Conservation (phyloP, 78 protist species). For the Pelomyxa schiedti region DNA sequence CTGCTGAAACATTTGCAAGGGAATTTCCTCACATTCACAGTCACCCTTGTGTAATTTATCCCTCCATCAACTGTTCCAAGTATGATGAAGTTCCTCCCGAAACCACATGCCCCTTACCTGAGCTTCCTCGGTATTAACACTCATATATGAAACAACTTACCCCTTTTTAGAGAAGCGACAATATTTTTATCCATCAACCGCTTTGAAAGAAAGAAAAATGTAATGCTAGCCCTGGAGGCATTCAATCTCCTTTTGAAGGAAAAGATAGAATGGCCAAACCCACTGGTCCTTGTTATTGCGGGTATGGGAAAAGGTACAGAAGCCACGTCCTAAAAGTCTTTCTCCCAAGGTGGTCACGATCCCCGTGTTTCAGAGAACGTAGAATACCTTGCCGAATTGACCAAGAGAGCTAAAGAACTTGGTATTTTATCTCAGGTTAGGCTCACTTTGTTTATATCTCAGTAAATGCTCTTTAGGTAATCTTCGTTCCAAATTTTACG, state of each 20-base stretch:
- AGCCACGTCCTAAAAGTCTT: too few relatives aligned
- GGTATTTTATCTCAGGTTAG: conserved; percentile 1
- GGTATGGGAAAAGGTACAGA: too few relatives aligned
- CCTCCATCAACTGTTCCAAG: conserved; percentile 40
- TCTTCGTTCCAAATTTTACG: not conserved
- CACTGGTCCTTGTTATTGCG: not conserved
- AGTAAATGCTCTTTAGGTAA: not conserved
- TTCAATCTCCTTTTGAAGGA: too few relatives aligned
- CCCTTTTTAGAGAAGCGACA: conserved; percentile 7
- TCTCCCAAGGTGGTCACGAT: conserved; percentile 89
- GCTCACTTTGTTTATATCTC: not conserved
- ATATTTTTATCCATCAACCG: conserved; percentile 82
- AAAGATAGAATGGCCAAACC: not conserved
- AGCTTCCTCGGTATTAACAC: too few relatives aligned
- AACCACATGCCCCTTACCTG: too few relatives aligned
- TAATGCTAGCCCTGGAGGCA: conserved; percentile 78
- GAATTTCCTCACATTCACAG: conserved; percentile 35
- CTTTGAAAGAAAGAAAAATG: conserved; percentile 90
- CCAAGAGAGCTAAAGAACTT: not conserved
- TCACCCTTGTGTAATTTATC: conserved; percentile 53
- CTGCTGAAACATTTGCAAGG: conserved; percentile 23
- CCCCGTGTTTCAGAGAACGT: conserved; percentile 69
- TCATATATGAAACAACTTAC: too few relatives aligned
- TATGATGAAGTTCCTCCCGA: conserved; percentile 2
- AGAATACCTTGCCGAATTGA: conserved; percentile 55